Percentiles rank a stretch among this genome's conserved stretches.
Evolutionary conservation across 495 filamentous ascomycete species (phyloP).

Genomic region (Staphylotrichum longicolle): DNA sequence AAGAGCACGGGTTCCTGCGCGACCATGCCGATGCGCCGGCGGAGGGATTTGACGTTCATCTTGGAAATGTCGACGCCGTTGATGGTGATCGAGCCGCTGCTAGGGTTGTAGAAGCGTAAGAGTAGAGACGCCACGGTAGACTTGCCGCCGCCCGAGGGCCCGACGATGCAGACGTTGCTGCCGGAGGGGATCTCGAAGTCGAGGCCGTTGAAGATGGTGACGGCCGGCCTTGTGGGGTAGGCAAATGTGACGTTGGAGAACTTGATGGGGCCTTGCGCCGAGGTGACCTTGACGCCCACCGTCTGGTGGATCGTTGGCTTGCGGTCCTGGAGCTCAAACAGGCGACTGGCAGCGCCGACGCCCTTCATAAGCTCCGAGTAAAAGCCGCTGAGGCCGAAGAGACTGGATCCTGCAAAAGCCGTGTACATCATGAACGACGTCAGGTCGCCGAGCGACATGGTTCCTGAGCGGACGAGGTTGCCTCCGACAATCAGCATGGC

Average conservation of each 20-base stretch:
- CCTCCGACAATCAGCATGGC: slow-evolving; percentile 90
- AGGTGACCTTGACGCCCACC: slow-evolving; percentile 68
- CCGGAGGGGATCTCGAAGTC: slow-evolving; percentile 89
- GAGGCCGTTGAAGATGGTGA: slow-evolving; percentile 84
- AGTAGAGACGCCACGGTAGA: slow-evolving; percentile 87
- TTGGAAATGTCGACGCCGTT: slow-evolving; percentile 76
- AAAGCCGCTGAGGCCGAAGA: slow-evolving; percentile 92
- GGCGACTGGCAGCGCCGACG: slow-evolving; percentile 87
- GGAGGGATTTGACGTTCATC: slow-evolving; percentile 93
- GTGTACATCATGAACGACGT: slow-evolving; percentile 99
- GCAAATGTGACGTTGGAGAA: slow-evolving; percentile 83
- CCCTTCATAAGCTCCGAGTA: slow-evolving; percentile 99
- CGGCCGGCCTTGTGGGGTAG: slow-evolving; percentile 87
- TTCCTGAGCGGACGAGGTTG: slow-evolving; percentile 79
- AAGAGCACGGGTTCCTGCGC: slow-evolving; percentile 95
- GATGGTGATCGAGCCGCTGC: slow-evolving; percentile 72
- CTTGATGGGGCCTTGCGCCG: slow-evolving; percentile 80
- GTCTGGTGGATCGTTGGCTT: slow-evolving; percentile 83
- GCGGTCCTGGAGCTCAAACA: slow-evolving; percentile 95
- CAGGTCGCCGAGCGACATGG: slow-evolving; percentile 85
- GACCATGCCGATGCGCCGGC: slow-evolving; percentile 91
- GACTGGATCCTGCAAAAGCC: slow-evolving; percentile 83
- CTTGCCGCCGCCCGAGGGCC: slow-evolving; percentile 92
- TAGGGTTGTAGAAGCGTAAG: slow-evolving; percentile 87
- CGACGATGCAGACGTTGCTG: slow-evolving; percentile 93